phyloP scores from a whole-genome alignment of 345 rosid species.

The Eucalyptus sp. region DNA sequence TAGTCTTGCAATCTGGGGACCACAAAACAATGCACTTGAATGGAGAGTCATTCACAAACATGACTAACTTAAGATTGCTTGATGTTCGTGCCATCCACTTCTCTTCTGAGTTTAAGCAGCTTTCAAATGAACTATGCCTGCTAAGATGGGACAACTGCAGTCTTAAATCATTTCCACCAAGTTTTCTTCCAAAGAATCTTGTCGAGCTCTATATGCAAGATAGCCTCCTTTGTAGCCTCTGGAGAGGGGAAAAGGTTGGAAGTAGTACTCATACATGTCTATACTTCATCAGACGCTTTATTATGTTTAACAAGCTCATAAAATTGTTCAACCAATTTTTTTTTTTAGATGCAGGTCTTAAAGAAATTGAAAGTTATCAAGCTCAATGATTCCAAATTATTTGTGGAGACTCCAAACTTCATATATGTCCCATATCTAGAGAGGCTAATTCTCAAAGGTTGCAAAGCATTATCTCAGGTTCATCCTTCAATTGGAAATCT shows the following conservation, averaged over 20 bases:
- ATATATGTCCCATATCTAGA: background rate
- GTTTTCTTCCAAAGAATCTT: background rate
- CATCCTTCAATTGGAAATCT: background rate
- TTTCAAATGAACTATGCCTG: background rate
- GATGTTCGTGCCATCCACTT: background rate
- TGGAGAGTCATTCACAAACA: background rate
- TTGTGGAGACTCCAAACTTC: background rate
- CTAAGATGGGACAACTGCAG: background rate
- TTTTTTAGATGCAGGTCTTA: background rate
- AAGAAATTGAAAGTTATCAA: background rate
- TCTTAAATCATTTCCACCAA: background rate
- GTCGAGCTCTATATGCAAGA: background rate
- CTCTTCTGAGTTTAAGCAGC: background rate
- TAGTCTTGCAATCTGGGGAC: background rate
- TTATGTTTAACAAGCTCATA: background rate
- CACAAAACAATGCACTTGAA: fast-evolving
- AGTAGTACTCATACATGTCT: background rate
- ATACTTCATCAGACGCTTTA: background rate
- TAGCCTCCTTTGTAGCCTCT: background rate
- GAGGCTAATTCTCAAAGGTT: background rate
- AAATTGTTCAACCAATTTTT: background rate
- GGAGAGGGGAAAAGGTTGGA: background rate
- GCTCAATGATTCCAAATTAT: background rate
- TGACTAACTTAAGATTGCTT: background rate
- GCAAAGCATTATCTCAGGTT: background rate